A percentile compares a stretch with the other conserved stretches of the same genome.
Conservation (phyloP, 1,139 yeast genomes). For the Kodamaea suecica region DNA sequence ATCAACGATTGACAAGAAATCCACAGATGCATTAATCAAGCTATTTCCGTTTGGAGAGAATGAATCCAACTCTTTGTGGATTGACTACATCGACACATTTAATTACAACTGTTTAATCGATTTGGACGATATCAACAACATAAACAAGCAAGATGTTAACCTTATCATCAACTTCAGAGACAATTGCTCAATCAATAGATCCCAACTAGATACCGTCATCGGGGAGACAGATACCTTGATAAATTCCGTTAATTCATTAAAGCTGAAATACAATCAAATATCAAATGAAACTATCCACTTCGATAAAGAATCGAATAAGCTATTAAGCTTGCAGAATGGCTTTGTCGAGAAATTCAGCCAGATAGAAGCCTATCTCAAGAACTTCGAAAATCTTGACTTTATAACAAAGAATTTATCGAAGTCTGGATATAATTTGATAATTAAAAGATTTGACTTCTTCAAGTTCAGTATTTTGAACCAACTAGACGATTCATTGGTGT, state of each 20-base stretch:
- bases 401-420: conserved; percentile 68
- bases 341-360: conserved; percentile 45
- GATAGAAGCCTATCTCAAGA: conserved; percentile 50
- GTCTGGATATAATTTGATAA: conserved; percentile 59
- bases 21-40: conserved; percentile 6
- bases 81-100: conserved; percentile 29
- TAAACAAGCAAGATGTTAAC: conserved; percentile 31
- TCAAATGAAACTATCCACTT: conserved; percentile 60
- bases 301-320: conserved; percentile 53
- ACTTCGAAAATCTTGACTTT: conserved; percentile 68
- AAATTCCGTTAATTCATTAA: conserved; percentile 39
- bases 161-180: conserved; percentile 39
- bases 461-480: conserved; percentile 43
- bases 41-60: conserved; percentile 35
- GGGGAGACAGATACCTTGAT: conserved; percentile 42
- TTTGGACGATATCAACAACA: conserved; percentile 27
- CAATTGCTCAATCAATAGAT: conserved; percentile 33
- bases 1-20: background rate
- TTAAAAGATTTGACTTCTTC: conserved; percentile 33
- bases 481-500: conserved; percentile 53
- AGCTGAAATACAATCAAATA: conserved; percentile 53
- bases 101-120: conserved; percentile 38
- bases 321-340: conserved; percentile 50
- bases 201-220: conserved; percentile 36
- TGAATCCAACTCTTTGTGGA: conserved; percentile 36